Conservation (phyloP, 495 filamentous ascomycete species). For the Hypomontagnella monticulosa region DNA sequence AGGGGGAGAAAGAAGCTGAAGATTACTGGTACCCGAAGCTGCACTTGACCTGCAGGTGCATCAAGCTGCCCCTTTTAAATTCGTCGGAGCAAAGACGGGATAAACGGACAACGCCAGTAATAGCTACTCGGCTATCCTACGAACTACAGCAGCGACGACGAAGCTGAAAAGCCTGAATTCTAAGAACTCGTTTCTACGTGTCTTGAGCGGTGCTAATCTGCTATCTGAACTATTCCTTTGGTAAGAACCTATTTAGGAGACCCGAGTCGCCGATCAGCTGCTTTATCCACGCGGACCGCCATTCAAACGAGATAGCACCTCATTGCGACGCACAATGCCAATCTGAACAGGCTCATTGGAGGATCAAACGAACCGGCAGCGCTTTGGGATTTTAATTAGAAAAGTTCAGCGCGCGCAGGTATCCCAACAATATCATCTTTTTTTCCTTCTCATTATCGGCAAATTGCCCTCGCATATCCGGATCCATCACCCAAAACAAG, state of each 20-base stretch:
- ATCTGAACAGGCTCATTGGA: conserved; percentile 45
- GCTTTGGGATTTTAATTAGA: conserved; percentile 32
- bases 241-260: conserved; percentile 31
- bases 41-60: conserved; percentile 41
- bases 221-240: conserved; percentile 26
- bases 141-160: conserved; percentile 2
- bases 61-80: conserved; percentile 35
- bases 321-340: conserved; percentile 40
- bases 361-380: conserved; percentile 44
- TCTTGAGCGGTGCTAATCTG: background rate
- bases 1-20: conserved; percentile 27
- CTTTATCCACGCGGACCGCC: conserved; percentile 39
- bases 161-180: conserved; percentile 17
- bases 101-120: conserved; percentile 16
- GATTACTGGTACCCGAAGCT: conserved; percentile 41
- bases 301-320: conserved; percentile 38
- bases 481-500: conserved; percentile 6
- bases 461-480: conserved; percentile 23
- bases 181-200: conserved; percentile 1
- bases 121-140: conserved; percentile 14
- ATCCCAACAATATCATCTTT: conserved; percentile 13
- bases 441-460: conserved; percentile 12
- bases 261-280: conserved; percentile 40
- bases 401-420: conserved; percentile 27
- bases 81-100: conserved; percentile 26